Evolutionary conservation across 2,329 filamentous ascomycete genomes (phyloP).

Genomic region (Clarireedia hainanense): DNA sequence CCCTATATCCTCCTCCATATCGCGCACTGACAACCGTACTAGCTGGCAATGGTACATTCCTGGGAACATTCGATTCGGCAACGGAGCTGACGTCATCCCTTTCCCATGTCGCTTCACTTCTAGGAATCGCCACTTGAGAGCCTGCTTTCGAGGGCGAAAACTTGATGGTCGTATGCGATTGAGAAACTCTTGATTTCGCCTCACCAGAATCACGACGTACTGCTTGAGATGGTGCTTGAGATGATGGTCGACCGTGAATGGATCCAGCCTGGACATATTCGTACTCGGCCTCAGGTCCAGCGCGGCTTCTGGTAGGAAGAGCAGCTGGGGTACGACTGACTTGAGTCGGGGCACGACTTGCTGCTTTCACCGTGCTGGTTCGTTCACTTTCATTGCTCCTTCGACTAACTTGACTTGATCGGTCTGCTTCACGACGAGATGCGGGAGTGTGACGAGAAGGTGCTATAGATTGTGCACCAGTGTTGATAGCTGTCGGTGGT

Average conservation of each 20-base stretch:
- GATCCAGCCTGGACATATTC: neutral
- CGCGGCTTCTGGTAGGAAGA: neutral
- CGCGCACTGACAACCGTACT: neutral
- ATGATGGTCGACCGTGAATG: neutral
- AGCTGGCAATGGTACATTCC: constrained; percentile 12
- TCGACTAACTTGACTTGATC: too few relatives aligned
- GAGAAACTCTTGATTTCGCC: neutral
- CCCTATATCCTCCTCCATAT: constrained; percentile 2
- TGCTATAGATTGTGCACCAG: neutral
- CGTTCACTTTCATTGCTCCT: neutral
- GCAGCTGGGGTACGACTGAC: neutral
- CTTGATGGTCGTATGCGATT: constrained; percentile 3
- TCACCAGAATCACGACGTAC: neutral
- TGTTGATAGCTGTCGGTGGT: constrained; percentile 4
- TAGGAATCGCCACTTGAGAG: neutral
- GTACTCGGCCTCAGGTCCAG: neutral
- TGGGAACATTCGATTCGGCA: too few relatives aligned
- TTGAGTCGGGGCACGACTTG: neutral
- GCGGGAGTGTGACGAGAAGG: neutral
- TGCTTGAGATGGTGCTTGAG: neutral
- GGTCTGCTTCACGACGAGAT: too few relatives aligned
- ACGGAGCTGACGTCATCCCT: neutral
- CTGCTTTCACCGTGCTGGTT: neutral
- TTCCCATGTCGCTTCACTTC: constrained; percentile 6
- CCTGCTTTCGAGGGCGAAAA: constrained; percentile 1